Evolutionary conservation across 352 stramenopile species (phyloP), one percentile per base, ranked within the genome.

Genomic region (Globisporangium paddicum): DNA sequence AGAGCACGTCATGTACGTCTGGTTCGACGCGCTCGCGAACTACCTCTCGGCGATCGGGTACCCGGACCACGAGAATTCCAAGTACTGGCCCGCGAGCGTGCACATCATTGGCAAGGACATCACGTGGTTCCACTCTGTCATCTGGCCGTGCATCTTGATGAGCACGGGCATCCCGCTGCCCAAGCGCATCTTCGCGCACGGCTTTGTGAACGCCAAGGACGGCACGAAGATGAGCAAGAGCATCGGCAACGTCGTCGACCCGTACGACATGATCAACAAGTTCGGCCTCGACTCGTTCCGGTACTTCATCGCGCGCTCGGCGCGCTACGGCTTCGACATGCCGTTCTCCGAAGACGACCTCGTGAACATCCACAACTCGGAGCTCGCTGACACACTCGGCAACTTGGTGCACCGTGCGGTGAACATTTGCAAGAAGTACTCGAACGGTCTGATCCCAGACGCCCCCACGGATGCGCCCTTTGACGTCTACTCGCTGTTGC

Each of bases 101-200:
- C 85, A 95, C 69, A 83, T 95, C n/a, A 93, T 95, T 48, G 85
- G 97, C 46, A 99, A 99, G 82, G 98, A 99, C 79, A 99, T 99
- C 68, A 87, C 98, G 59, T 92, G 96, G 71, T 99, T 99, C 72
- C 98, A 99, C 82, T 90, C 91, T 26, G 92, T 99, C 14, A 99
- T 99, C 73, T 99, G 97, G 97, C 97, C 97, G n/a, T 99, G 94
- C 76, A 98, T 99, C 38, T 80, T 99, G 49, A 98, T 99, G 93
- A 98, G 88, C 57, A 92, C 94, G 30, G 96, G 81, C 26, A 79
- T 99, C 37, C 89, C 95, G 26, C 72, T 98, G 53, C 96, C 97
- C 2, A 93, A 96, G 71, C 78, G 86, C 21, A 79, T 99, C 48
- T 98, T 98, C 70, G 97, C 96, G 8, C 98, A 99, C 73, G 97